Evolutionary conservation across 768 basidiomycete genomes (phyloP).

Genomic region (Pulveroboletus sp.): DNA sequence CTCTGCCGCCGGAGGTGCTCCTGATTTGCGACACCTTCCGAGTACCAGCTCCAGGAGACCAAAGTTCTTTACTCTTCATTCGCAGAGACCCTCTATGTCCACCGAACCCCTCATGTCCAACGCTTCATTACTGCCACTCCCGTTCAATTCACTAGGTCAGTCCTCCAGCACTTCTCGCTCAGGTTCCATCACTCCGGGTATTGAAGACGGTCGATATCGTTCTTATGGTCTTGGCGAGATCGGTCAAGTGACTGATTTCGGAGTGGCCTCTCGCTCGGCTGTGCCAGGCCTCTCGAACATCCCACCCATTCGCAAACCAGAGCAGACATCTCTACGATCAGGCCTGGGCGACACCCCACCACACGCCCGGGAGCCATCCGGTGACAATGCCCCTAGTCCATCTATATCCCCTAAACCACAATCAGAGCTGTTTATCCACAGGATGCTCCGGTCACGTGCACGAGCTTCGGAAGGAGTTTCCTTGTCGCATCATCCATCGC

Average conservation of each 20-base stretch:
- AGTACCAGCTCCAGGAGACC: neutral
- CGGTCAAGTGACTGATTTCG: neutral
- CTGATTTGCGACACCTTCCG: neutral
- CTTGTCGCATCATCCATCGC: slow-evolving; percentile 1
- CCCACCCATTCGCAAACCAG: slow-evolving; percentile 4
- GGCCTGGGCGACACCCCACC: neutral
- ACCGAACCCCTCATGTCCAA: slow-evolving; percentile 22
- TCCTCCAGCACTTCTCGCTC: neutral
- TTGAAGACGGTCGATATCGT: neutral
- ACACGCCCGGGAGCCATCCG: neutral
- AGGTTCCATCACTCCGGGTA: neutral
- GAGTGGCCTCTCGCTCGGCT: neutral
- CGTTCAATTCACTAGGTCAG: neutral
- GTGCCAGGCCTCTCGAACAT: neutral
- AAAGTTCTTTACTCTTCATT: slow-evolving; percentile 1
- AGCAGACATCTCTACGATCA: neutral
- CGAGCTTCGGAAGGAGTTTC: slow-evolving; percentile 9
- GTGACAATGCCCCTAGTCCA: neutral
- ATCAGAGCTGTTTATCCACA: slow-evolving; percentile 14
- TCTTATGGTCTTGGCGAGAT: slow-evolving; percentile 5
- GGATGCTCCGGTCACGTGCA: slow-evolving; percentile 20
- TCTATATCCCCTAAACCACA: neutral
- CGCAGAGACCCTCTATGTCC: slow-evolving; percentile 15
- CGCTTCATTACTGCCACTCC: slow-evolving; percentile 5
- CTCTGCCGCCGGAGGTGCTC: neutral